Evolutionary conservation across 192 early-diverging fungal genomes (phyloP).

Genomic region (Coemansia sp.): DNA sequence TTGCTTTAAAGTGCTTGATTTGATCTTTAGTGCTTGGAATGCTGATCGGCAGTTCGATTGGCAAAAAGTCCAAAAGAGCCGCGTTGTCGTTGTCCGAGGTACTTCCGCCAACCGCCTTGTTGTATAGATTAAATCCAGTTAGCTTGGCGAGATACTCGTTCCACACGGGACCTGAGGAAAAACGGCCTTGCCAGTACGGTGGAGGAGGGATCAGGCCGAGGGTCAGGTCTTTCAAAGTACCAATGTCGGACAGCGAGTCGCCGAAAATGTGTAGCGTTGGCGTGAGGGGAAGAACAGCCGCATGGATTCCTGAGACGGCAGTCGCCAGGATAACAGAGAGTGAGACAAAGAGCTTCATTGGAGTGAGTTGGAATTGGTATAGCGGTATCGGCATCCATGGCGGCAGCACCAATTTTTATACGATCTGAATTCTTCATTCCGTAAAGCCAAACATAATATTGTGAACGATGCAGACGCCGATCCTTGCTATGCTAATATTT

Average conservation of each 20-base stretch:
- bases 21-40: conserved; percentile 41
- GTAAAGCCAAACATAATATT: no score
- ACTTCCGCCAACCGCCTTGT: conserved; percentile 20
- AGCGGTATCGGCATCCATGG: no score
- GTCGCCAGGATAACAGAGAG: background rate
- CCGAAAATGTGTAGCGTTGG: conserved; percentile 37
- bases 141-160: conserved; percentile 41
- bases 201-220: conserved; percentile 20
- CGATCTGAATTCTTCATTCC: no score
- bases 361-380: no score
- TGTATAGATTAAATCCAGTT: conserved; percentile 18
- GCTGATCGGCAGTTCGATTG: conserved; percentile 13
- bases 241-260: conserved; percentile 28
- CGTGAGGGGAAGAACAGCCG: background rate
- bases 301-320: background rate
- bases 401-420: no score
- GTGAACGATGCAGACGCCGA: no score
- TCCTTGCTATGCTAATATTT: no score
- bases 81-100: background rate
- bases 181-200: conserved; percentile 43
- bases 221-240: conserved; percentile 25
- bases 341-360: conserved; percentile 13
- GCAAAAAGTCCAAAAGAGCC: conserved; percentile 8
- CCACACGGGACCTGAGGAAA: conserved; percentile 29
- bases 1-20: conserved; percentile 33